Base-by-base conservation (phyloP, 2,329 filamentous ascomycete genomes). In the Neofusicoccum umdonicola region DNA sequence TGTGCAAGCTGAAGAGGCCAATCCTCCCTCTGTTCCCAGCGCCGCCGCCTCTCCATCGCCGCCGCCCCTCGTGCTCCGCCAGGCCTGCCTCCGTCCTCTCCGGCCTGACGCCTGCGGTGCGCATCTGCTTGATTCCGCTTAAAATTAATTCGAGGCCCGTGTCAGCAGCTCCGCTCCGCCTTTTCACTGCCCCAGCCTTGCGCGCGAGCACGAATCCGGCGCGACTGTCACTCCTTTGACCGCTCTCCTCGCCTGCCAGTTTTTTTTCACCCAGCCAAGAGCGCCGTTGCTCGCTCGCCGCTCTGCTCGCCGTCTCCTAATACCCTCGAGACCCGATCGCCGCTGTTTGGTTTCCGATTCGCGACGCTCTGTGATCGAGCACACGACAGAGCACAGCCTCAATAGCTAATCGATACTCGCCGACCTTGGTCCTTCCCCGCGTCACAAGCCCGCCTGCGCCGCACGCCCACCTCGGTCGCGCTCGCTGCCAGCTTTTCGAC, bases 161-260 rank as follows among this genome's bases (percentile, higher is more conserved):
- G 56, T 60, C 56, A 19, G 22, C 56, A 58, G 42, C 41, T 60
- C 56, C 56, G 41, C 56, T 60, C 56, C 56, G 56, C 56, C 56
- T 60, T 60, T 60, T 60, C 56, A 37, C 56, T 47, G 56, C 56
- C 56, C 56, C 56, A 60, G 56, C 56, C 41, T 19, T 60, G 56
- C 56, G 27, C 27, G 56, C 56, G 56, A 60, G 56, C 42, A 57
- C 52, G 22, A 44, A 44, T 56, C 52, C 52, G 52, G 52, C 56
- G 56, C 56, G 42, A 60, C 41, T 31, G 56, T 60, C 56, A 60
- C 56, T 60, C 56, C 56, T 60, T 60, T 60, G 56, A 60, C 56
- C 56, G 56, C 56, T 37, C 27, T 13, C 27, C 31, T 47, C 41
- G 41, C 54, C 54, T n/a, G 56, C 19, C 52, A 44, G 15, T 57